A percentile compares a stretch with the other conserved stretches of the same genome.
Conservation (phyloP, 2,329 filamentous ascomycete species). For the Ophiostoma piceae region DNA sequence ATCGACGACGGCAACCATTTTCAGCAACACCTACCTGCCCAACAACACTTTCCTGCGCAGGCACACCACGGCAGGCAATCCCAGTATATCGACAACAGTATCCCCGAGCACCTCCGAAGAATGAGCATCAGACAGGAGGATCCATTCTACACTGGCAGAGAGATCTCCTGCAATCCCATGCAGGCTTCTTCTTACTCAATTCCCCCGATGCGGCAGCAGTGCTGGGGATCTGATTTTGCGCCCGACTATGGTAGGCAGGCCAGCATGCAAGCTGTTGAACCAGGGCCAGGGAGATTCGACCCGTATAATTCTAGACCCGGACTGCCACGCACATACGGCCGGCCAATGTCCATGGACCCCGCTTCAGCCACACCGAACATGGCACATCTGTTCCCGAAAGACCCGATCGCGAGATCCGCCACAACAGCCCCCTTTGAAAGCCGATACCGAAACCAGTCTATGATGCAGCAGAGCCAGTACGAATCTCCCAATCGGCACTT, state of each 20-base stretch:
- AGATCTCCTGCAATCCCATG: neutral
- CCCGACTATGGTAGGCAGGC: neutral
- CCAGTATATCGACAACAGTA: neutral
- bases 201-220: neutral
- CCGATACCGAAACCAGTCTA: neutral
- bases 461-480: neutral
- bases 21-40: neutral
- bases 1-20: neutral
- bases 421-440: slow-evolving; percentile 19
- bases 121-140: slow-evolving; percentile 9
- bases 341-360: slow-evolving; percentile 13
- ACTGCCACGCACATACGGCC: slow-evolving; percentile 3
- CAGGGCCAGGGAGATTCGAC: neutral
- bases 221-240: neutral
- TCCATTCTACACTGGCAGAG: neutral
- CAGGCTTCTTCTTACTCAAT: neutral
- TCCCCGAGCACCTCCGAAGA: neutral
- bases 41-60: neutral
- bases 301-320: neutral
- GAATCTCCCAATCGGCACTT: neutral
- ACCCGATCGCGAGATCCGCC: slow-evolving; percentile 16
- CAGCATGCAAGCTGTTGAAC: neutral
- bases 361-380: neutral
- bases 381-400: neutral
- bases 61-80: neutral